phyloP scores from a whole-genome alignment of 2,329 filamentous ascomycete species.

The Cladobotryum protrusum region DNA sequence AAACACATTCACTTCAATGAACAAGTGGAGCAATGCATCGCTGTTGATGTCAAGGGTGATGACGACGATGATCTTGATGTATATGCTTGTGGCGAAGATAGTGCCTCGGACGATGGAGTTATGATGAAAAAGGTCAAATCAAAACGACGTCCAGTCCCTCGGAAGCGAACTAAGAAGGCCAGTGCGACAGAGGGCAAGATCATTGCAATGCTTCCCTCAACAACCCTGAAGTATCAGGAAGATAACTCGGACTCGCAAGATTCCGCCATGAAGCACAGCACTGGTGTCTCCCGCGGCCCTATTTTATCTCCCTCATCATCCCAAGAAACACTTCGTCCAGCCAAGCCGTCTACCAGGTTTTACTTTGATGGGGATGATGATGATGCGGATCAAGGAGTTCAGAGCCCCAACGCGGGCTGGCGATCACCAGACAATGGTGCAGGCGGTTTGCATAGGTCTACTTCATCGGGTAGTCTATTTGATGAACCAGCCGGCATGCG shows the following conservation, averaged over 20 bases:
- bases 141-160: conserved; percentile 47
- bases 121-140: conserved; percentile 70
- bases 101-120: conserved; percentile 69
- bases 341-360: conserved; percentile 59
- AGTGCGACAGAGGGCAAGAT: conserved; percentile 66
- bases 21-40: conserved; percentile 92
- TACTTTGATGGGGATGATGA: conserved; percentile 55
- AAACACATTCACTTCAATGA: conserved; percentile 96
- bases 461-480: conserved; percentile 44
- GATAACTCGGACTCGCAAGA: conserved; percentile 64
- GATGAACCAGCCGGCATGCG: conserved; percentile 58
- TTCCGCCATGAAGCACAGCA: conserved; percentile 57
- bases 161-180: conserved; percentile 30
- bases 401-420: conserved; percentile 27
- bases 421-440: conserved; percentile 20
- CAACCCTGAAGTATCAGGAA: conserved; percentile 76
- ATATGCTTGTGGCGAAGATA: conserved; percentile 49
- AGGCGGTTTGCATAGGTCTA: conserved; percentile 38
- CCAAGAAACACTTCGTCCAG: conserved; percentile 72
- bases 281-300: conserved; percentile 40
- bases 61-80: conserved; percentile 64
- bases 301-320: conserved; percentile 67
- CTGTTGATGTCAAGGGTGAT: conserved; percentile 77
- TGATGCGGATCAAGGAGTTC: conserved; percentile 35
- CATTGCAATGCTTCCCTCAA: conserved; percentile 81